Percentiles rank a stretch among this genome's conserved stretches.
Evolutionary conservation across 805 yeast genomes (phyloP).

Genomic region (Pichia insulana): DNA sequence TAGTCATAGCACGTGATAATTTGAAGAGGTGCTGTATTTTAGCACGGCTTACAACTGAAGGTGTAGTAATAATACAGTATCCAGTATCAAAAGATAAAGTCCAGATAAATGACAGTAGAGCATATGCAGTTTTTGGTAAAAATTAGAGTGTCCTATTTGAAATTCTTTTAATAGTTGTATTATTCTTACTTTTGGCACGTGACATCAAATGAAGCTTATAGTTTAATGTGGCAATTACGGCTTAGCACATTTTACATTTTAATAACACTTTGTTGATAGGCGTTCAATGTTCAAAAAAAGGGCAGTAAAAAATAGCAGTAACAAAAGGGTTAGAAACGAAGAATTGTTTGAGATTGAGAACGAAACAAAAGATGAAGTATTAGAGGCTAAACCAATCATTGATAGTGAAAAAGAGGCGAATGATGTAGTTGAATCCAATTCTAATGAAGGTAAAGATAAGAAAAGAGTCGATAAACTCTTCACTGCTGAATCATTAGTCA

Average conservation of each 20-base stretch:
- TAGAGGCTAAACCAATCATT: background rate
- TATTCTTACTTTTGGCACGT: no score
- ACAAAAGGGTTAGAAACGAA: background rate
- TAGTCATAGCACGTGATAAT: no score
- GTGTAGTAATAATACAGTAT: no score
- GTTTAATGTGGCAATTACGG: background rate
- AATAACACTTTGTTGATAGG: background rate
- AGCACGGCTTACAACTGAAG: no score
- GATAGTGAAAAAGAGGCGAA: background rate
- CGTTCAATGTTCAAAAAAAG: slow-evolving; percentile 34
- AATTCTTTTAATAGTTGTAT: no score
- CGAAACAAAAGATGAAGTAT: background rate
- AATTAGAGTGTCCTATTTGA: no score
- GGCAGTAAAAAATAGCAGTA: slow-evolving; percentile 12
- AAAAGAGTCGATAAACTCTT: slow-evolving; percentile 6
- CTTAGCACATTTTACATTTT: background rate
- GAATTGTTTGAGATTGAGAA: background rate
- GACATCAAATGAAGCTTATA: no score
- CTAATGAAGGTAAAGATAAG: background rate
- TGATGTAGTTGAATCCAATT: background rate
- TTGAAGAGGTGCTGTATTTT: no score
- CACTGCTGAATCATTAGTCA: slow-evolving; percentile 17
- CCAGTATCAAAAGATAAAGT: no score
- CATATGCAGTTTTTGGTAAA: no score
- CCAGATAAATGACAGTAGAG: no score